Percentiles rank a stretch among this genome's conserved stretches.
These are phyloP conservation scores for Ustilago hordei DNA, from an alignment of 1,284 basidiomycete species.

Conservation along the genomic window DNA sequence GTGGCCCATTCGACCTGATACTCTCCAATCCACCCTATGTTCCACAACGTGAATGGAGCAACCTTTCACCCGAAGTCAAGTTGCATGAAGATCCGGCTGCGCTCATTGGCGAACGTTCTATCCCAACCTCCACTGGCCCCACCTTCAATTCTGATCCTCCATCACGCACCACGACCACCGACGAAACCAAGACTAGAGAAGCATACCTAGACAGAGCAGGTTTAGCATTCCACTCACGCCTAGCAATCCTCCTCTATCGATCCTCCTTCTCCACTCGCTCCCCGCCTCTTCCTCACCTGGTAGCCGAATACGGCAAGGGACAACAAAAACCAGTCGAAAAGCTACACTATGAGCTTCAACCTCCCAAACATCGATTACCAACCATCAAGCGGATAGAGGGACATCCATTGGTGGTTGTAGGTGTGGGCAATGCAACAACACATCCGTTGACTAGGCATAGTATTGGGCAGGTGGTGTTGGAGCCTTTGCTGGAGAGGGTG, in stretches of 20 bases:
- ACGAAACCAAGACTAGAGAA: neutral
- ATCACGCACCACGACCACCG: neutral
- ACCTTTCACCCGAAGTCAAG: constrained; percentile 21
- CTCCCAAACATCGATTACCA: constrained; percentile 21
- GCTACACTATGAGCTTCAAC: constrained; percentile 10
- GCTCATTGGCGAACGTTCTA: constrained; percentile 38
- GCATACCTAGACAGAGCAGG: constrained; percentile 24
- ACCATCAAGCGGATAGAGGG: constrained; percentile 5
- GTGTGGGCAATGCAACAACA: constrained; percentile 40
- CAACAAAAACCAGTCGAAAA: constrained; percentile 26
- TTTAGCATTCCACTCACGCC: constrained; percentile 29
- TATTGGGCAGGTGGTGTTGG: constrained; percentile 42
- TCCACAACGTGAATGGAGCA: constrained; percentile 33
- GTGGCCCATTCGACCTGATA: constrained; percentile 35
- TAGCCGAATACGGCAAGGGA: constrained; percentile 48
- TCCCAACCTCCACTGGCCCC: neutral
- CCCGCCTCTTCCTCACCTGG: constrained; percentile 19
- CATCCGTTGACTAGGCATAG: constrained; percentile 43
- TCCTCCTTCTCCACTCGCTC: constrained; percentile 13
- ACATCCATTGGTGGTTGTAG: constrained; percentile 29
- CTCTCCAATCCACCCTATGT: constrained; percentile 50
- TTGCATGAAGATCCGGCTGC: constrained; percentile 40
- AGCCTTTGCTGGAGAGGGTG: constrained; percentile 18
- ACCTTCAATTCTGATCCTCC: neutral
- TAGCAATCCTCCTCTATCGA: constrained; percentile 24